Evolutionary conservation across 371 early-diverging fungal species (phyloP).

Genomic region (Apophysomyces variabilis): DNA sequence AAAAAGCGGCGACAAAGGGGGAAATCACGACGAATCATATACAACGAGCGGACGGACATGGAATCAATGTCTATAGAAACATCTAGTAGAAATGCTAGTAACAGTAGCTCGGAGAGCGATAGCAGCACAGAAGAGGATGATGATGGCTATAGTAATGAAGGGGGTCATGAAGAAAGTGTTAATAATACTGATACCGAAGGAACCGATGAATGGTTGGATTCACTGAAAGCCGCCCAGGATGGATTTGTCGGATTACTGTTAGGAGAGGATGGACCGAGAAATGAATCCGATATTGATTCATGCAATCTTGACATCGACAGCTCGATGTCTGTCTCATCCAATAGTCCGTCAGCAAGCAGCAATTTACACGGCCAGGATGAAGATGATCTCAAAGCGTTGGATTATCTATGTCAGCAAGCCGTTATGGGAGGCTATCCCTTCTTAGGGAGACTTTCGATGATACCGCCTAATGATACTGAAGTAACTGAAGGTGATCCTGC

Average conservation of each 20-base stretch:
- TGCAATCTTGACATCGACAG: conserved; percentile 13
- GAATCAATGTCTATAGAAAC: neutral
- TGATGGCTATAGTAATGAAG: neutral
- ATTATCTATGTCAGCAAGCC: conserved; percentile 53
- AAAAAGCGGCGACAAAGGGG: neutral
- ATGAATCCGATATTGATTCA: neutral
- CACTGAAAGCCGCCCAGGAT: conserved; percentile 37
- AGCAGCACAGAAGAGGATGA: neutral
- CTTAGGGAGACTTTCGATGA: conserved; percentile 47
- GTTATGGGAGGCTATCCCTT: conserved; percentile 63
- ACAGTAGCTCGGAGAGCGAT: conserved; percentile 16
- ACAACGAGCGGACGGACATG: neutral
- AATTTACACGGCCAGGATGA: conserved; percentile 14
- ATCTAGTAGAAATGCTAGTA: neutral
- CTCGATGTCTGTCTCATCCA: neutral
- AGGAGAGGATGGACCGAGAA: conserved; percentile 8
- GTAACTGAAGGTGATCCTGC: conserved; percentile 56
- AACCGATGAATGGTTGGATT: neutral
- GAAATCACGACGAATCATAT: neutral
- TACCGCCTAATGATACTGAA: conserved; percentile 21
- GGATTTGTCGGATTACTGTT: conserved; percentile 33
- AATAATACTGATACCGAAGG: neutral
- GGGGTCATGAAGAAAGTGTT: conserved; percentile 7
- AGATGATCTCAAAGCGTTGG: conserved; percentile 28
- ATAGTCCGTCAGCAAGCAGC: conserved; percentile 14